Base-by-base conservation (phyloP, 805 yeast species). In the Maudiozyma turicensis region DNA sequence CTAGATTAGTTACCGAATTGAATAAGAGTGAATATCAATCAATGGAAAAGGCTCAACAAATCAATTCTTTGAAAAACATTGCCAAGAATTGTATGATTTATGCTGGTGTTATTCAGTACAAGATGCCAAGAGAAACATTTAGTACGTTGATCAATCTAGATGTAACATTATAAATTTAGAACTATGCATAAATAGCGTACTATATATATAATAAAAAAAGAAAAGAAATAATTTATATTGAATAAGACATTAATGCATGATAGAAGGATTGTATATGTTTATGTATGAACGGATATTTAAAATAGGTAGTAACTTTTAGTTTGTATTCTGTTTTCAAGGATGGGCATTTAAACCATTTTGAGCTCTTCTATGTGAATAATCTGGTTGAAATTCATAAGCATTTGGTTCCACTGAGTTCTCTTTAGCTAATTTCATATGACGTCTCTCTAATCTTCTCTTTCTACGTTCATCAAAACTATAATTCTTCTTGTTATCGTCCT, bases 31-130 rank as follows among this genome's bases (percentile, higher is more conserved):
- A 59, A 32, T 78, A 69, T 55, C 71, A 71, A 37, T 70, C 75
- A 8, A 59, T 71, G 2, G 71, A 76, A 10, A 77, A 76, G 50
- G 75, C 72, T 40, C 78, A 76, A 49, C 84, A 82, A 61, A 66
- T 76, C 20, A 71, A 65, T 3, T 76, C 78, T 40, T 69, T 87
- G 59, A 72, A 73, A 46, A 75, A 75, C 52, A 73, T 84, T 54
- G 88, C 95, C 2, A 84, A 81, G 64, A 88, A 88, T 66, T 85
- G 95, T 66, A 88, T 90, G 89, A 80, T 90, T 3, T 91, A 84
- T 65, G 95, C 97, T 6, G 98, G 97, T 52, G 84, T 91, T 82
- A 83, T 90, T 37, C 95, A 87, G 68, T 89, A 86, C 67, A 82
- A 84, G 63, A 87, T 90, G 95, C 95, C 96, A 8, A 70, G 75